Base-by-base conservation (phyloP, 2,329 filamentous ascomycete species). In the Penicillium oxalicum region DNA sequence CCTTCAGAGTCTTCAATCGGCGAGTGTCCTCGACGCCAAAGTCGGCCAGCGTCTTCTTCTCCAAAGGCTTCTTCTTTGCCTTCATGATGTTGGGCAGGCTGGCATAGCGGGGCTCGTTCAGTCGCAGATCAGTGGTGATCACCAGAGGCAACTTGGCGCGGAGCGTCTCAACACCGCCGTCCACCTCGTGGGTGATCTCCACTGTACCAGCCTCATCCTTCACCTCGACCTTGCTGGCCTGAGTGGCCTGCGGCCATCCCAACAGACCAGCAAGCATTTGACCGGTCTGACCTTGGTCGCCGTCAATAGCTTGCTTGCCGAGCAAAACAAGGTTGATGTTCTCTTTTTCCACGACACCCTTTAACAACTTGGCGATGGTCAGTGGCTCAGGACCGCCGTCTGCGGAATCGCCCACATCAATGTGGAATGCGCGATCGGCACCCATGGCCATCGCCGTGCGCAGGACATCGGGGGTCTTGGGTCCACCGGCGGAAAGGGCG, bases 1-100 rank as follows among this genome's bases (percentile, higher is more conserved):
- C 91, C 80, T 93, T 93, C 61, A 97, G 64, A 47, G 89, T 87
- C 82, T 93, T 95, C 68, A 98, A 72, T 62, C 91, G 79, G 72
- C 79, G 83, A 69, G 80, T 78, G 45, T 80, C 81, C 61, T 90
- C 84, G 38, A 95, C 73, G 2, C 87, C 88, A 69, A 87, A 87
- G 66, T 98, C 93, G 49, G 76, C 79, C 68, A 96, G 70, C 57
- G 80, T 88, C 79, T 89, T 86, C 86, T 96, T 97, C 64, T 93
- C 89, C 61, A 98, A 66, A 65, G 88, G 88, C 86, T 98, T 98
- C 87, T 97, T 98, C 87, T 98, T 98, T 45, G 93, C 93, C 85
- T 97, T 98, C 93, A 98, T 98, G 58, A 98, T 97, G 69, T 97
- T 97, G 44, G 91, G 91, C 80, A 98, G 71, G 71, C 83, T 95